phyloP scores from a whole-genome alignment of 768 basidiomycete species.

The Leucogyrophana mollusca region DNA sequence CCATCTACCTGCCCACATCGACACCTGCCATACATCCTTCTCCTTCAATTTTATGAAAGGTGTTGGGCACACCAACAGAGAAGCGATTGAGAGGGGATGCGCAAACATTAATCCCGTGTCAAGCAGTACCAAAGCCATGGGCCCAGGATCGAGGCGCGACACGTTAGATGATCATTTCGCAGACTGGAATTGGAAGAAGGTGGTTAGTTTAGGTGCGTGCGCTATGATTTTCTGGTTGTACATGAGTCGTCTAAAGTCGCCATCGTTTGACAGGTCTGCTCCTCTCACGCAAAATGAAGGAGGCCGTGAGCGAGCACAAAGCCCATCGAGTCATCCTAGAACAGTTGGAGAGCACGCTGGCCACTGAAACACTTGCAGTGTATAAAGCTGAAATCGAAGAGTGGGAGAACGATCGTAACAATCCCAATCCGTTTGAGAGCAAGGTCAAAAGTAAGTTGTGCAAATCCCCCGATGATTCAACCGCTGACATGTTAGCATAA shows the following conservation, averaged over 20 bases:
- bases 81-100: constrained; percentile 20
- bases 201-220: not conserved
- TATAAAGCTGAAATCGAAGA: constrained; percentile 15
- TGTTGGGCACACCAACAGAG: constrained; percentile 19
- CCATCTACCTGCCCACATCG: constrained; percentile 15
- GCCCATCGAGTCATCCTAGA: too few relatives aligned
- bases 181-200: not conserved
- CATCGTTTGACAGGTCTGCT: constrained; percentile 3
- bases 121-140: constrained; percentile 3
- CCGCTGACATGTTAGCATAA: not conserved
- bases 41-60: too few relatives aligned
- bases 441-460: constrained; percentile 7
- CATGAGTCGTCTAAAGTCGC: too few relatives aligned
- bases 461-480: not conserved
- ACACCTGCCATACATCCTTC: constrained; percentile 13
- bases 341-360: too few relatives aligned
- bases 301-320: not conserved
- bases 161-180: not conserved
- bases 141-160: constrained; percentile 2
- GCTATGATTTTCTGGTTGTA: too few relatives aligned
- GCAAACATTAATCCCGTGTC: constrained; percentile 10
- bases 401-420: constrained; percentile 6
- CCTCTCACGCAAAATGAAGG: not conserved
- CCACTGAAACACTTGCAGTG: too few relatives aligned
- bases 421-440: constrained; percentile 9